Evolutionary conservation across 306 rosid genomes (phyloP).

Genomic region (Notholithocarpus densiflorus): DNA sequence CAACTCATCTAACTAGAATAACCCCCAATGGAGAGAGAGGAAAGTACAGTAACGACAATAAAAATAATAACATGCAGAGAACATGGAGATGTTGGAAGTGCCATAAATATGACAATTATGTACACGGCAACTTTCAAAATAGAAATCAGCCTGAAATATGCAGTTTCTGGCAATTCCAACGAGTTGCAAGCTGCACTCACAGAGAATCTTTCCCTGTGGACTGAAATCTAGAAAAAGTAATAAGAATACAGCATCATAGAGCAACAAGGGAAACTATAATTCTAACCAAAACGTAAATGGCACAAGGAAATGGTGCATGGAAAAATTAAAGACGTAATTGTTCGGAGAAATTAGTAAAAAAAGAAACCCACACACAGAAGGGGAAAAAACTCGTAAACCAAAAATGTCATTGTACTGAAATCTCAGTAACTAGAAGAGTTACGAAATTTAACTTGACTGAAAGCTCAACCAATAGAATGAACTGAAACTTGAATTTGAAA

Average conservation of each 20-base stretch:
- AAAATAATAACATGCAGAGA: not conserved
- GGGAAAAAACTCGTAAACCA: not conserved
- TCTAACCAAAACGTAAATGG: conserved; percentile 9
- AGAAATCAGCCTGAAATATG: conserved; percentile 13
- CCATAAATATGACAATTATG: conserved; percentile 4
- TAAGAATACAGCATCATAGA: conserved; percentile 11
- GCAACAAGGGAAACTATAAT: conserved; percentile 5
- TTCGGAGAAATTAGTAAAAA: conserved; percentile 17
- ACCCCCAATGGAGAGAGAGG: too few relatives aligned
- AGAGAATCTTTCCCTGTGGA: not conserved
- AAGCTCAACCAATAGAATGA: conserved; percentile 41
- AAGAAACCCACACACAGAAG: conserved; percentile 19
- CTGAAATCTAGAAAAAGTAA: conserved; percentile 26
- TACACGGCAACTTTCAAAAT: not conserved
- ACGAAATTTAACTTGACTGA: conserved; percentile 38
- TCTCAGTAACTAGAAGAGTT: conserved; percentile 32
- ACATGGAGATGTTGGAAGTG: not conserved
- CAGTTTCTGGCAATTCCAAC: conserved; percentile 22
- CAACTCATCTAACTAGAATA: too few relatives aligned
- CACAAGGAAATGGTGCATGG: conserved; percentile 15
- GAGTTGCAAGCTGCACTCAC: conserved; percentile 3
- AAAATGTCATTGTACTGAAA: conserved; percentile 16
- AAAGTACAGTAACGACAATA: too few relatives aligned
- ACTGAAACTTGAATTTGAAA: conserved; percentile 39
- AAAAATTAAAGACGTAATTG: conserved; percentile 22